A percentile compares a stretch with the other conserved stretches of the same genome.
phyloP scores from a whole-genome alignment of 257 asterid species.

The Pogostemon cablin region DNA sequence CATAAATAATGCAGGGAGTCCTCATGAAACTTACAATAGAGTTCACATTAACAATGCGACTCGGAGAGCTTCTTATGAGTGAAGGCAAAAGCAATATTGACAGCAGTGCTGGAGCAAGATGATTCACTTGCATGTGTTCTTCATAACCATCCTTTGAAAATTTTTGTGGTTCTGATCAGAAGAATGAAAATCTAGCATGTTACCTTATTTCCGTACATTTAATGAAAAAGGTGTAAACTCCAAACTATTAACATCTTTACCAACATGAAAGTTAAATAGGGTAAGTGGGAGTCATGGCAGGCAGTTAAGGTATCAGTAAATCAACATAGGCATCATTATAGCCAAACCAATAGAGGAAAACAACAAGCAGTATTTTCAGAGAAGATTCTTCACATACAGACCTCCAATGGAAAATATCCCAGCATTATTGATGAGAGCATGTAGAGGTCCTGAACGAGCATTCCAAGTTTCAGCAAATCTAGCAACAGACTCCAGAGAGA shows the following conservation, averaged over 20 bases:
- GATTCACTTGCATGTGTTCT: constrained; percentile 96
- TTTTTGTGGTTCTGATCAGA: constrained; percentile 78
- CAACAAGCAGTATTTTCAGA: constrained; percentile 12
- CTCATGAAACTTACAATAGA: constrained; percentile 68
- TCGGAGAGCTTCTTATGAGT: constrained; percentile 89
- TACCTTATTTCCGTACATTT: constrained; percentile 6
- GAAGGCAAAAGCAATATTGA: constrained; percentile 91
- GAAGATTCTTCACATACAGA: constrained; percentile 27
- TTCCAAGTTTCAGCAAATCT: constrained; percentile 86
- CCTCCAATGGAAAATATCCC: constrained; percentile 94
- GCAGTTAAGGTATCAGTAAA: constrained; percentile 1
- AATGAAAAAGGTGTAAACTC: neutral
- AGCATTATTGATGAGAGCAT: constrained; percentile 88
- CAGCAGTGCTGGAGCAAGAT: constrained; percentile 96
- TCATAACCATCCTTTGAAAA: constrained; percentile 86
- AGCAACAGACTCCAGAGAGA: constrained; percentile 86
- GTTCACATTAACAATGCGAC: constrained; percentile 88
- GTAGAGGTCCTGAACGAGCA: constrained; percentile 72
- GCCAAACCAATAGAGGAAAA: constrained; percentile 12
- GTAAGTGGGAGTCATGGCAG: constrained; percentile 1
- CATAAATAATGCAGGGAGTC: constrained; percentile 21
- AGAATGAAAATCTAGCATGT: constrained; percentile 29
- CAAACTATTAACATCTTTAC: constrained; percentile 1
- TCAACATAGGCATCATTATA: constrained; percentile 21
- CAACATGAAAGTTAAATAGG: neutral